Evolutionary conservation across 768 basidiomycete genomes (phyloP).

Genomic region (Termitomyces sp.): DNA sequence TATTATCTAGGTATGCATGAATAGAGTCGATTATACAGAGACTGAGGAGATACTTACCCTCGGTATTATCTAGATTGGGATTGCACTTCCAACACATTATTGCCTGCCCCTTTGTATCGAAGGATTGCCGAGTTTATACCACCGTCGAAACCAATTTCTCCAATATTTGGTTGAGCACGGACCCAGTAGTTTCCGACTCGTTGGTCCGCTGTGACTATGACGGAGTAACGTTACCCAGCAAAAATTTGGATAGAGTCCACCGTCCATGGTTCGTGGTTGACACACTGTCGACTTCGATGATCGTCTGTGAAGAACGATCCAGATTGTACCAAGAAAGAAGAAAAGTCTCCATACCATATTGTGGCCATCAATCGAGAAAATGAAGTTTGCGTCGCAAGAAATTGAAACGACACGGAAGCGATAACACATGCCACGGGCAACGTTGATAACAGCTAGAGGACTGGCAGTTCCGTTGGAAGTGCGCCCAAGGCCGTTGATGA

Average conservation of each 20-base stretch:
- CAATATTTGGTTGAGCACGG: not conserved
- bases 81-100: no score
- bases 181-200: conserved; percentile 2
- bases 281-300: conserved; percentile 4
- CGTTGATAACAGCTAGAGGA: conserved; percentile 29
- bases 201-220: not conserved
- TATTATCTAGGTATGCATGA: no score
- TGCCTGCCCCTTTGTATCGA: not conserved
- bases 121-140: conserved; percentile 5
- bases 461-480: not conserved
- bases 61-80: no score
- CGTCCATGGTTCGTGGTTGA: not conserved
- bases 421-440: conserved; percentile 25
- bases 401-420: conserved; percentile 3
- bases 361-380: conserved; percentile 40
- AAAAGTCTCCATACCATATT: conserved; percentile 20
- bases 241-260: conserved; percentile 1
- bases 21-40: no score
- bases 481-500: conserved; percentile 3
- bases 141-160: not conserved
- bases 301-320: not conserved
- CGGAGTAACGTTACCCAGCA: conserved; percentile 1
- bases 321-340: not conserved
- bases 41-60: no score
- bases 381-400: conserved; percentile 27